Conservation (phyloP, 2,329 filamentous ascomycete species). For the Leptographium lundbergii region DNA sequence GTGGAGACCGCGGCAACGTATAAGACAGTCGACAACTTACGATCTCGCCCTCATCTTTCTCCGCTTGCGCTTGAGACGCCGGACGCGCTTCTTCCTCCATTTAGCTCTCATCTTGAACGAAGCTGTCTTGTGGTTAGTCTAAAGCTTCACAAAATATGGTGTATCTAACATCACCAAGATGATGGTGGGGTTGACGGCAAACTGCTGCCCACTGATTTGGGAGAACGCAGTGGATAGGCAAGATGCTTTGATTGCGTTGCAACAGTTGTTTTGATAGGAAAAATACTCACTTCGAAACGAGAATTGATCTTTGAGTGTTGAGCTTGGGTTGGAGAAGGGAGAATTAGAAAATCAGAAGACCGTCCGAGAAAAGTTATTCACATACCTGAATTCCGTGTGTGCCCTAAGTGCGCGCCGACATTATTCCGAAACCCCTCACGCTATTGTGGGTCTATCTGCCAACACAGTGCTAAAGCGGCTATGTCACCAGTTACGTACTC, state of each 20-base stretch:
- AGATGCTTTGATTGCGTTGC: neutral
- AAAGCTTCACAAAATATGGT: neutral
- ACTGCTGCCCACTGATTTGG: neutral
- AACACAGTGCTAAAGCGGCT: neutral
- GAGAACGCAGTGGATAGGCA: neutral
- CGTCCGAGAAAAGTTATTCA: constrained; percentile 5
- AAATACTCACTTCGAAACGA: constrained; percentile 25
- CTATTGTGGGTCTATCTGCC: neutral
- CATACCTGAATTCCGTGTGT: constrained; percentile 7
- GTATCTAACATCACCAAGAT: neutral
- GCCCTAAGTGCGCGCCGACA: constrained; percentile 12
- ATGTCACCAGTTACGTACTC: neutral
- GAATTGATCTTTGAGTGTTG: constrained; percentile 28
- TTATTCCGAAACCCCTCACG: constrained; percentile 10
- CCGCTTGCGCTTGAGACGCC: constrained; percentile 98
- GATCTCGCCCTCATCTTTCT: constrained; percentile 98
- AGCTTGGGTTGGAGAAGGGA: constrained; percentile 16
- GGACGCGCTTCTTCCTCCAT: constrained; percentile 99
- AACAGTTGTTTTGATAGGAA: neutral
- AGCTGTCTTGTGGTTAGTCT: constrained; percentile 12
- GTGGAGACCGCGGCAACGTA: neutral
- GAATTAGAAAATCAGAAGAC: constrained; percentile 4
- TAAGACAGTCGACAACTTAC: constrained; percentile 45
- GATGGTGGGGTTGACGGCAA: neutral
- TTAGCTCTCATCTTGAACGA: constrained; percentile 74